A percentile compares a stretch with the other conserved stretches of the same genome.
These are phyloP conservation scores for Silene noctiflora DNA, from an alignment of 179 eudicot species.

Conservation along the genomic window DNA sequence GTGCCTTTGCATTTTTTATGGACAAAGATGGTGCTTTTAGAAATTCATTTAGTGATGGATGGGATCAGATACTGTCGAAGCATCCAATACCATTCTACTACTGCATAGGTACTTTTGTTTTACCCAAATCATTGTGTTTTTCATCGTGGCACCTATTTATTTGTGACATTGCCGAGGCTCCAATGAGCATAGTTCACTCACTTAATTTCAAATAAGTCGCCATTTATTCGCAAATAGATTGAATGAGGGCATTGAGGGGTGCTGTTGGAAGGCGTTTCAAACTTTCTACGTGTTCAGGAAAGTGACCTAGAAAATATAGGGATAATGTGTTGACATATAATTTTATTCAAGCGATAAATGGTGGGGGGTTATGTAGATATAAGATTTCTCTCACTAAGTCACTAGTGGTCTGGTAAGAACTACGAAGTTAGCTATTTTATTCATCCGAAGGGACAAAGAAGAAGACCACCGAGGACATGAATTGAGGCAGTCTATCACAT, in stretches of 20 bases:
- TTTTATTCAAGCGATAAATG: no score
- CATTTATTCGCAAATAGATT: no score
- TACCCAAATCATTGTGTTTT: neutral
- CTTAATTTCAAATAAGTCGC: no score
- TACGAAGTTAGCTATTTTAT: no score
- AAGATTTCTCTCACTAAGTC: neutral
- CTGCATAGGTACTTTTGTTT: slow-evolving; percentile 52
- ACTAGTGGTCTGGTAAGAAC: no score
- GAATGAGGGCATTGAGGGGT: neutral
- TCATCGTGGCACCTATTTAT: neutral
- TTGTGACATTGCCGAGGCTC: neutral
- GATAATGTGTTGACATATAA: neutral
- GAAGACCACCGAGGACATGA: no score
- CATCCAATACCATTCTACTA: slow-evolving; percentile 95
- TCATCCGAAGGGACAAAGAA: no score
- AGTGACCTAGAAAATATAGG: neutral
- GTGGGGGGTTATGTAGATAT: neutral
- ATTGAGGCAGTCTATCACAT: no score
- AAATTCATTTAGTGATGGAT: slow-evolving; percentile 76
- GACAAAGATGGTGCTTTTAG: slow-evolving; percentile 85
- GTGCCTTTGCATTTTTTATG: slow-evolving; percentile 67
- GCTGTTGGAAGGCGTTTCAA: neutral
- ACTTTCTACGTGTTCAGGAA: neutral
- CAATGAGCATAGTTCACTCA: neutral
- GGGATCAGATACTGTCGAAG: slow-evolving; percentile 84